These are phyloP conservation scores for Halophytophthora batemanensis DNA, from an alignment of 352 stramenopile genomes.

Conservation along the genomic window DNA sequence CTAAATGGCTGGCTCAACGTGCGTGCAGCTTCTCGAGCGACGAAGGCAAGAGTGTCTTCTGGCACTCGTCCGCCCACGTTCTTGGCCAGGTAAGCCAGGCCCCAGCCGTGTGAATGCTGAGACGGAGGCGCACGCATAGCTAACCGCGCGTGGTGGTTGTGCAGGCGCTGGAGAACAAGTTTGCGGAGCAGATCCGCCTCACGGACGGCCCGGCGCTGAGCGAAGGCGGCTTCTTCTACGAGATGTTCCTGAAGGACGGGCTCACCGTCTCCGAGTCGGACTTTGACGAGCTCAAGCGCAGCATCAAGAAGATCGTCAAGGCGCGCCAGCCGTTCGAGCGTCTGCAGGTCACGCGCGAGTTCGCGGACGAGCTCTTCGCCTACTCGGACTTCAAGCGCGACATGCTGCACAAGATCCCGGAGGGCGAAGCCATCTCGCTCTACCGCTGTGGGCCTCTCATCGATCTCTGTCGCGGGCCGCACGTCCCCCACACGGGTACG, in stretches of 20 bases:
- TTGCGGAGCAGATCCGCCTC: slow-evolving; percentile 95
- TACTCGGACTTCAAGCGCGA: slow-evolving; percentile 97
- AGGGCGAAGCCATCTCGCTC: slow-evolving; percentile 91
- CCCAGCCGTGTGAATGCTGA: no score
- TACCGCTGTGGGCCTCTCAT: slow-evolving; percentile 98
- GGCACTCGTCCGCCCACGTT: slow-evolving; percentile 99
- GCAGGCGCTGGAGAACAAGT: slow-evolving; percentile 96
- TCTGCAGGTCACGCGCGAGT: slow-evolving; percentile 89
- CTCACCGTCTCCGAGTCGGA: slow-evolving; percentile 71
- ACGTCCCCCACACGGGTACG: slow-evolving; percentile 93
- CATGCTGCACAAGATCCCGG: slow-evolving; percentile 96
- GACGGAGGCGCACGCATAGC: no score
- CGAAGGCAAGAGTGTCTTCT: slow-evolving; percentile 89
- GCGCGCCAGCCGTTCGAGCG: slow-evolving; percentile 90
- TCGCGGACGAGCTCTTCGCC: slow-evolving; percentile 87
- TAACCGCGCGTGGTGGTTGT: neutral
- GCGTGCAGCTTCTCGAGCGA: slow-evolving; percentile 55
- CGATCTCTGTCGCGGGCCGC: slow-evolving; percentile 95
- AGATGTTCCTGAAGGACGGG: slow-evolving; percentile 73
- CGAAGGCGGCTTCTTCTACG: slow-evolving; percentile 99
- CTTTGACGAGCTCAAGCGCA: slow-evolving; percentile 76
- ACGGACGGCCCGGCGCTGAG: slow-evolving; percentile 91
- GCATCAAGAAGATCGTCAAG: slow-evolving; percentile 96
- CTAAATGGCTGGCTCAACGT: neutral
- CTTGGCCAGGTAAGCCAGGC: slow-evolving; percentile 86